These are phyloP conservation scores for Casuarina glauca DNA, from an alignment of 306 rosid genomes.

Conservation along the genomic window DNA sequence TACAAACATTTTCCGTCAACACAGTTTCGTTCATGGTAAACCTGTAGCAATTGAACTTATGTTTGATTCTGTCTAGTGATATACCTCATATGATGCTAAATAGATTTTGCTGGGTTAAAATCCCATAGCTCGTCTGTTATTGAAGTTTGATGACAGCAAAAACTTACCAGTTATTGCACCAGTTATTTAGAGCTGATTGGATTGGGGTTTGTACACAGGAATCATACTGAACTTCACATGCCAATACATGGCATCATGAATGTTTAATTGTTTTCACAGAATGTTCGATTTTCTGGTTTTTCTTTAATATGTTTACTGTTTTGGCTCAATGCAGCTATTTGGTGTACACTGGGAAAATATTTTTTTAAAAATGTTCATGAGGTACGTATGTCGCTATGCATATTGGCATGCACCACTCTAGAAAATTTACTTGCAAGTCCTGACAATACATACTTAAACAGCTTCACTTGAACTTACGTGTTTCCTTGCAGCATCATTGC, in stretches of 20 bases:
- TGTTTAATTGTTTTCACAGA: not conserved
- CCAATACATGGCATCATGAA: not conserved
- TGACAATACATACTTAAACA: not conserved
- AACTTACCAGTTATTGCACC: no score
- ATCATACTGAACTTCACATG: not conserved
- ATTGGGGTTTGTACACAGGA: not conserved
- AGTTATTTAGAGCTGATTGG: no score
- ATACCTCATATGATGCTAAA: no score
- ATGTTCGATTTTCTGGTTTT: conserved; percentile 3
- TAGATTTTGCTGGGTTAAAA: no score
- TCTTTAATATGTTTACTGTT: conserved; percentile 18
- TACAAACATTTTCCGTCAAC: conserved; percentile 65
- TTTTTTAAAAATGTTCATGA: conserved; percentile 60
- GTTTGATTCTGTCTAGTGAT: not conserved
- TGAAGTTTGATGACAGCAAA: no score
- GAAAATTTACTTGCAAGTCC: conserved; percentile 12
- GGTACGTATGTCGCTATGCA: conserved; percentile 38
- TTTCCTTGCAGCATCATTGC: not conserved
- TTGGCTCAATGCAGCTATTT: conserved; percentile 50
- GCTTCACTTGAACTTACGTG: not conserved
- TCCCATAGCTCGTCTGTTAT: no score
- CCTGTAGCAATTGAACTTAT: conserved; percentile 2
- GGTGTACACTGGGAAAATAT: conserved; percentile 42
- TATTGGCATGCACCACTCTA: conserved; percentile 1
- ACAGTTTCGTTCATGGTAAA: conserved; percentile 53